Evolutionary conservation across 345 rosid species (phyloP).

Genomic region (Eucalyptus polybractea): DNA sequence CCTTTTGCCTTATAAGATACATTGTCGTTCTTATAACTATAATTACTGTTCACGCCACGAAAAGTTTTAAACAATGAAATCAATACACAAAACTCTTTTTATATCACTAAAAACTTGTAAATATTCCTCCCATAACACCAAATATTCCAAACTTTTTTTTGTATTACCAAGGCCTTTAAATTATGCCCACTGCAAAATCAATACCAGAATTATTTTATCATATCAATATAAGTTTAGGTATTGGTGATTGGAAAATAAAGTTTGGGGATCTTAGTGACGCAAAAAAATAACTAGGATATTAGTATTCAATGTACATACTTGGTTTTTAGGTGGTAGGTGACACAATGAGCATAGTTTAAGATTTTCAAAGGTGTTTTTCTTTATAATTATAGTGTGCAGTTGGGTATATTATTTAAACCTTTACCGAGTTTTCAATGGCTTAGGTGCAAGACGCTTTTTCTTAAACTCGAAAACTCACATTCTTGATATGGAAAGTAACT

Average conservation of each 20-base stretch:
- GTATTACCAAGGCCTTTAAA: background rate
- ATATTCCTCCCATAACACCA: background rate
- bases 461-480: background rate
- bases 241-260: background rate
- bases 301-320: background rate
- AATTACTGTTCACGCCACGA: background rate
- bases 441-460: background rate
- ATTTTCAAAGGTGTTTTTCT: background rate
- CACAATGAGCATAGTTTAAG: background rate
- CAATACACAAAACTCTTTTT: background rate
- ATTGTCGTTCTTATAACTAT: background rate
- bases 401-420: background rate
- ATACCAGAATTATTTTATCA: background rate
- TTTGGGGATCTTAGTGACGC: background rate
- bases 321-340: background rate
- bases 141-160: background rate
- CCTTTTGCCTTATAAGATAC: background rate
- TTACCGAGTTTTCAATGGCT: background rate
- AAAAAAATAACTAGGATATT: rapidly evolving
- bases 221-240: background rate
- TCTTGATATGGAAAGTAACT: background rate
- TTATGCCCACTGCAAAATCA: background rate
- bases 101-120: background rate
- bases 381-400: background rate
- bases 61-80: background rate